phyloP scores from a whole-genome alignment of 257 asterid genomes.

The Salvia hispanica region DNA sequence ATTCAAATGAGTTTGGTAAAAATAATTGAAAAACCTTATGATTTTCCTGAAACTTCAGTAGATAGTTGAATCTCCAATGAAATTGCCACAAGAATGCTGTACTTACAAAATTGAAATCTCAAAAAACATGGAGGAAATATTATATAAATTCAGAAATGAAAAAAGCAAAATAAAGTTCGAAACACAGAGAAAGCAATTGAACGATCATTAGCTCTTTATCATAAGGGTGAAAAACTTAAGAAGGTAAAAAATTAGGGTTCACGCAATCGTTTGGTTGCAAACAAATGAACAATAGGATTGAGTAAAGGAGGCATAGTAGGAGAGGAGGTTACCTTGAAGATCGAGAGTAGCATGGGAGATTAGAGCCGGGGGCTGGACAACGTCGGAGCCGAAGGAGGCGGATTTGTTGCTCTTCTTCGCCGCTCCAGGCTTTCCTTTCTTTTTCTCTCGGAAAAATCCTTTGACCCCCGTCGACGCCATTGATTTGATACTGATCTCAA shows the following conservation, averaged over 20 bases:
- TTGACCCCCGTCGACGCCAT: conserved; percentile 60
- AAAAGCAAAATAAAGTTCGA: background rate
- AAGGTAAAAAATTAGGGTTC: background rate
- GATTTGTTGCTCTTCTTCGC: conserved; percentile 43
- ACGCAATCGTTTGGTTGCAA: background rate
- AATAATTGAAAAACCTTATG: background rate
- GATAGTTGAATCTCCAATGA: background rate
- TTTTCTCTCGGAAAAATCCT: conserved; percentile 77
- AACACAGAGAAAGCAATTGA: background rate
- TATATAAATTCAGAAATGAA: background rate
- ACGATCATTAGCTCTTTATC: no score
- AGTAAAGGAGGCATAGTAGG: no score
- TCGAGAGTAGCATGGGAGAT: conserved; percentile 65
- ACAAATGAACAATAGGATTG: background rate
- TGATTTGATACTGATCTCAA: background rate
- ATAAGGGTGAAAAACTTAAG: no score
- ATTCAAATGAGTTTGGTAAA: no score
- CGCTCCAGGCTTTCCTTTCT: conserved; percentile 44
- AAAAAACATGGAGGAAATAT: background rate
- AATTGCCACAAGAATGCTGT: background rate
- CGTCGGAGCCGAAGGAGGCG: conserved; percentile 59
- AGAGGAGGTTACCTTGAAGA: conserved; percentile 52
- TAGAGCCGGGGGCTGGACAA: conserved; percentile 60
- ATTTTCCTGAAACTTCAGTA: background rate
- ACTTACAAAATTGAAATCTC: background rate